Evolutionary conservation across 805 yeast genomes (phyloP), one percentile per base, ranked within the genome.

Genomic region (Peterozyma xylosa): DNA sequence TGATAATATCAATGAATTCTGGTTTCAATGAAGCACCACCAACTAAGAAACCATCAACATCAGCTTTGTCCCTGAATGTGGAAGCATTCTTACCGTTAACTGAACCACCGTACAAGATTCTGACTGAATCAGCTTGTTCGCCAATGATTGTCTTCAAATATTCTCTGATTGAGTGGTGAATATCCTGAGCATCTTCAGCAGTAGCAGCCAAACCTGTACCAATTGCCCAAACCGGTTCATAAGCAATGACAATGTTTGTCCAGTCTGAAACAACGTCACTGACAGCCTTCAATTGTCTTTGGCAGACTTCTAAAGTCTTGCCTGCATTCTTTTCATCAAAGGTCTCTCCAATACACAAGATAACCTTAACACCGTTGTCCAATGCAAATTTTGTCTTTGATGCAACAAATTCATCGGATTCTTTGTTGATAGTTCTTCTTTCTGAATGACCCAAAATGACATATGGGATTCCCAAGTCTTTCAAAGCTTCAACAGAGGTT

Each of bases 171-270:
- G 76, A 76, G 64, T 78, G 77, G 75, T 93, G 99, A 61, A 93
- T 87, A 55, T 82, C 88, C 75, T 93, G 96, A 56, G 99, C 99
- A 65, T 93, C 99, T 55, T 85, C 86, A 56, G 99, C 89, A 57
- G 99, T 93, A 50, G 99, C 98, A 59, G 98, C 96, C 63, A 93
- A 80, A 64, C 99, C 99, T 57, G 98, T 90, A 68, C 99, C 99
- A 59, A 93, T 93, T 59, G 99, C 99, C 99, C 99, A 93, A 56
- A 93, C 96, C 59, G 99, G 99, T 76, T 93, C 99, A 74, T 93
- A 93, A 61, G 99, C 99, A 67, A 93, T 72, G 53, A 93, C 98
- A 55, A 93, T 75, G 68, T 86, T 76, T 52, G 84, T 59, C 98
- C 98, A 91, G 81, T 90, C 97, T 48, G 67, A 62, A 51, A 88